Conservation (phyloP, 2,329 filamentous ascomycete species). For the Blastomyces emzantsi region DNA sequence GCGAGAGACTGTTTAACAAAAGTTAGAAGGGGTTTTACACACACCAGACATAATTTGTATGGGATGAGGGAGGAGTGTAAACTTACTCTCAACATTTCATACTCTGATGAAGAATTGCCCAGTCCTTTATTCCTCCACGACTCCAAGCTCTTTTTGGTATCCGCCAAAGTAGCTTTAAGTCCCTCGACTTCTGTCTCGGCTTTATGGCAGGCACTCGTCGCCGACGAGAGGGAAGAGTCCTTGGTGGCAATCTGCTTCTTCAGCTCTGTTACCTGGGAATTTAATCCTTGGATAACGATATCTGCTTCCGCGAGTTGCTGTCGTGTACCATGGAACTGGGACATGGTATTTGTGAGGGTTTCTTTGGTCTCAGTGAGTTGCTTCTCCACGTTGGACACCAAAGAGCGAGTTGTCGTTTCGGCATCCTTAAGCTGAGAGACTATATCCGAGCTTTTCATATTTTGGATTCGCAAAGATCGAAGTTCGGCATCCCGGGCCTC, state of each 20-base stretch:
- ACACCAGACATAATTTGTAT: conserved; percentile 14
- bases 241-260: conserved; percentile 65
- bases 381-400: conserved; percentile 82
- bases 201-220: conserved; percentile 52
- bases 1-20: conserved; percentile 53
- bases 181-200: conserved; percentile 67
- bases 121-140: conserved; percentile 75
- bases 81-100: conserved; percentile 78
- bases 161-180: conserved; percentile 65
- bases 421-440: conserved; percentile 88
- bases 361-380: conserved; percentile 77
- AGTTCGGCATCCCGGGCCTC: conserved; percentile 77
- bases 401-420: conserved; percentile 64
- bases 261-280: conserved; percentile 67
- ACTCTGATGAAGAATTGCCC: conserved; percentile 71
- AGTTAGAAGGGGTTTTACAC: conserved; percentile 7
- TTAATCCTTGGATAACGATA: conserved; percentile 61
- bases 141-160: conserved; percentile 73
- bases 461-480: conserved; percentile 68
- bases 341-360: conserved; percentile 58
- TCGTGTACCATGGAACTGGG: conserved; percentile 68
- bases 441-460: conserved; percentile 84
- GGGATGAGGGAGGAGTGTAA: not conserved
- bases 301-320: conserved; percentile 59
- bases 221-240: conserved; percentile 58